Evolutionary conservation across 208 protist species (phyloP), one percentile per base, ranked within the genome.

Genomic region (Cochliopodium minus): DNA sequence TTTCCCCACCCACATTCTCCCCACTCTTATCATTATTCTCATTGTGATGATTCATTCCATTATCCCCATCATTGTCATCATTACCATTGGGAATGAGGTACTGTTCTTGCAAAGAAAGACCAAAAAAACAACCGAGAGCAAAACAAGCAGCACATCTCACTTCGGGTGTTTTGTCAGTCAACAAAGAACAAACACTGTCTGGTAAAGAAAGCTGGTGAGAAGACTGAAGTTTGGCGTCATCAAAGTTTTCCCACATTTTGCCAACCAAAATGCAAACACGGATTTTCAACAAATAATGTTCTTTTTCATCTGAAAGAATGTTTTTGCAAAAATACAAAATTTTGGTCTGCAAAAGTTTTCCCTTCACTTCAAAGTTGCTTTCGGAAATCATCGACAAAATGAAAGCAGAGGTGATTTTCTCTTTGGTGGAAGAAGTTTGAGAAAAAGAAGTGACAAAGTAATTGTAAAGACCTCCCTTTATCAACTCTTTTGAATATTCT

Each of bases 341-440:
- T n/a, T 23, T 23, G 11, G 29, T 15, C n/a, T n/a, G n/a, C 6
- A 39, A 55, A 30, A n/a, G 46, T n/a, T n/a, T 33, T 46, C 20
- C n/a, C 29, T 66, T 42, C 0, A 58, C 64, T 22, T 25, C 33
- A 42, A 43, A 9, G 40, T 36, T 57, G 28, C 48, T 40, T 30
- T 71, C 59, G 20, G 57, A 46, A 40, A 85, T 75, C 23, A 67
- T 52, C 3, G 60, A 50, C 1, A 96, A 74, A 0, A 95, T 77
- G 68, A 93, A 94, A 58, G 83, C 90, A 6, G 83, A 64, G 74
- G 90, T 89, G 30, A 75, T 72, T 68, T 84, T 86, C 59, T n/a
- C n/a, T n/a, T 85, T 61, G 39, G 66, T 59, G 56, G 86, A 54
- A 62, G 72, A 51, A 49, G 79, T 68, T 68, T 73, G 63, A 60